phyloP scores from a whole-genome alignment of 495 filamentous ascomycete genomes.

The Neurospora sp. region DNA sequence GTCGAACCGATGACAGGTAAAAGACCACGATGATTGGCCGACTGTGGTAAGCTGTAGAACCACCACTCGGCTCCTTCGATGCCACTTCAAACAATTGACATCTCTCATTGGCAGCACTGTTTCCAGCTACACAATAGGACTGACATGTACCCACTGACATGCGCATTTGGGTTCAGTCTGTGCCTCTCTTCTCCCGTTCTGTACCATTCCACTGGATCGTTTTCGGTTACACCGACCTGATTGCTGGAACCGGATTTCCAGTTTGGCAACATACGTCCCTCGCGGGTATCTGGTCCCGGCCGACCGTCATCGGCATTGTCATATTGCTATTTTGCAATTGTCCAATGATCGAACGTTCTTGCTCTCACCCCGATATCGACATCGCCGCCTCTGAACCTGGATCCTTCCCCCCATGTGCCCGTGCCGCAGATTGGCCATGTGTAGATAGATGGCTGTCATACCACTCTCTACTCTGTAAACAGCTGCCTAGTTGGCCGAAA shows the following conservation, averaged over 20 bases:
- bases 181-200: not conserved
- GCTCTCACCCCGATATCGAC: not conserved
- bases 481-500: not conserved
- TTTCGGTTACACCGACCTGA: not conserved
- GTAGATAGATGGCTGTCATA: not conserved
- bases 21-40: not conserved
- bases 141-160: not conserved
- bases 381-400: not conserved
- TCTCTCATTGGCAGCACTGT: not conserved
- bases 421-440: not conserved
- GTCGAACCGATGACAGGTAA: not conserved
- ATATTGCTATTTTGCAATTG: not conserved
- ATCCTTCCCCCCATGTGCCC: not conserved
- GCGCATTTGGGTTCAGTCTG: not conserved
- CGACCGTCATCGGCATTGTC: not conserved
- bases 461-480: not conserved
- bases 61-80: not conserved
- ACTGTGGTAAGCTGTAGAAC: not conserved
- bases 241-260: not conserved
- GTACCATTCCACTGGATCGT: not conserved
- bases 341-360: not conserved
- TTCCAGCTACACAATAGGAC: not conserved
- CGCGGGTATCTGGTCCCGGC: not conserved
- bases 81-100: not conserved
- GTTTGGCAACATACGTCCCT: not conserved